phyloP scores from a whole-genome alignment of 768 basidiomycete species.

The Artomyces pyxidatus region DNA sequence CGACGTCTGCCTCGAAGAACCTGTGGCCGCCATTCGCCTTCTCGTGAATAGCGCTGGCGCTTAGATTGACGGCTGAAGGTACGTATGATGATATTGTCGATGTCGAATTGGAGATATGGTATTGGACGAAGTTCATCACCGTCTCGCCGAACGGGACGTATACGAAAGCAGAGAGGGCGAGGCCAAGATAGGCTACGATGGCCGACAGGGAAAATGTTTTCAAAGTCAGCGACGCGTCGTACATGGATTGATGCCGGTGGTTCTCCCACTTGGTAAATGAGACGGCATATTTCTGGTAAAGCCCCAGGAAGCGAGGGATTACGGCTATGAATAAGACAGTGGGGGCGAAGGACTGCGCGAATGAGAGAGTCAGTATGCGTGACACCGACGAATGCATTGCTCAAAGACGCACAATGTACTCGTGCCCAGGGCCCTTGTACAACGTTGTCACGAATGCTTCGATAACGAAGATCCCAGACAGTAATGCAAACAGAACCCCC shows the following conservation, averaged over 20 bases:
- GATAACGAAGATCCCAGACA: constrained; percentile 78
- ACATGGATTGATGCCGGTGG: constrained; percentile 70
- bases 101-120: constrained; percentile 18
- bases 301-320: constrained; percentile 69
- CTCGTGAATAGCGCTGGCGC: constrained; percentile 20
- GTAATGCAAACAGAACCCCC: constrained; percentile 52
- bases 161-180: constrained; percentile 90
- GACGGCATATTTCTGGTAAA: constrained; percentile 63
- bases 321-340: constrained; percentile 76
- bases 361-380: neutral
- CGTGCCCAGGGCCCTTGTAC: constrained; percentile 81
- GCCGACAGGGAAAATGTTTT: constrained; percentile 88
- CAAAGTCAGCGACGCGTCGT: constrained; percentile 73
- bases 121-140: constrained; percentile 54
- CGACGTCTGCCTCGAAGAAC: constrained; percentile 4
- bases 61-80: constrained; percentile 11
- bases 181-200: constrained; percentile 84
- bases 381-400: neutral
- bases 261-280: constrained; percentile 87
- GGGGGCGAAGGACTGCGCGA: constrained; percentile 61
- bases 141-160: constrained; percentile 91
- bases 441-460: constrained; percentile 87
- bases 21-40: constrained; percentile 10
- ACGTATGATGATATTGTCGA: constrained; percentile 8
- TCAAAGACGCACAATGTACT: constrained; percentile 54